Evolutionary conservation across 1,139 yeast genomes (phyloP), one percentile per base, ranked within the genome.

Genomic region (Candida sanyaensis): DNA sequence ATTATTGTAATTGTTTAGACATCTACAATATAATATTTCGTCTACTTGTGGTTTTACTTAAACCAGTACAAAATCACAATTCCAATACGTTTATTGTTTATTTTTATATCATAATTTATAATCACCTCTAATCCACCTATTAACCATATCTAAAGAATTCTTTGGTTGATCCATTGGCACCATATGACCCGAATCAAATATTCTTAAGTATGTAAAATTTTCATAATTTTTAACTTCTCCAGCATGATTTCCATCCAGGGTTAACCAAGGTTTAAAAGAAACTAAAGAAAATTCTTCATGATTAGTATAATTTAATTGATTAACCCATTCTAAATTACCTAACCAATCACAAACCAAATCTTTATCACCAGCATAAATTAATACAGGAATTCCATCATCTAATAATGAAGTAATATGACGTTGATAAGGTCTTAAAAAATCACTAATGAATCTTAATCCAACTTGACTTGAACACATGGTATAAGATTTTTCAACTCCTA

Each of bases 271-370:
- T 51, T 63, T 64, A 49, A 71, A 68, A 26, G 82, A 74, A 34
- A 33, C 21, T 30, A 55, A 50, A 13, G 62, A 64, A 57, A 83
- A 86, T n/a, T 73, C 73, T 13, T 74, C 78, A 48, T 75, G 73
- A 43, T 81, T 81, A 29, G 82, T 69, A 85, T 90, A 87, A 60
- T 79, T 81, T 56, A 87, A 74, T 39, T 68, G 80, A 62, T 86
- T 77, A 30, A 88, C 72, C 92, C 92, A 86, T 11, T 86, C 91
- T 58, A 80, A 80, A 69, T 86, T 85, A 62, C 93, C 95, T 60
- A 87, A 73, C 95, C 95, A 87, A 72, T 86, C 86, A 67, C 95
- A 86, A 58, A 86, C 86, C 63, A 81, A 86, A 69, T 87, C 95
- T 69, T 86, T 86, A 68, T 87, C 95, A 69, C 93, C 95, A 36